A percentile compares a stretch with the other conserved stretches of the same genome.
phyloP scores from a whole-genome alignment of 768 basidiomycete genomes.

The Pleurotus sapidus region DNA sequence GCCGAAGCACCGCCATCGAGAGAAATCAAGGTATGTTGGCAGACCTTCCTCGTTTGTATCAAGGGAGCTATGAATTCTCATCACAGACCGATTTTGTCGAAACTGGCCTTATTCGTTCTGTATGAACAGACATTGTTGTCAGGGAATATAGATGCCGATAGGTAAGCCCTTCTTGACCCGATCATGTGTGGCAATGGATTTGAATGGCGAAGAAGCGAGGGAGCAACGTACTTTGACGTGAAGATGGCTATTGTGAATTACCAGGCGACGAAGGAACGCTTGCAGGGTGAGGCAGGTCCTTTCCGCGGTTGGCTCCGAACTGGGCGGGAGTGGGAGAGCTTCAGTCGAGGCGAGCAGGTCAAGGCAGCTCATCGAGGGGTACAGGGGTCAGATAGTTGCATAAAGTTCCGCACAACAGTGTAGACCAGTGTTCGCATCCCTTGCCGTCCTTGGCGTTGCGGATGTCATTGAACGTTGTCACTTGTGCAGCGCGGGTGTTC shows the following conservation, averaged over 20 bases:
- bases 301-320: slow-evolving; percentile 66
- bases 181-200: too few species aligned
- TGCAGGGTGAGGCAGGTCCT: slow-evolving; percentile 40
- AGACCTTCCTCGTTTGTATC: background rate
- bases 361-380: background rate
- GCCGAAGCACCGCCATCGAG: slow-evolving; percentile 61
- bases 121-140: slow-evolving; percentile 24
- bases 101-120: slow-evolving; percentile 50
- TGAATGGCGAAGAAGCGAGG: slow-evolving; percentile 11
- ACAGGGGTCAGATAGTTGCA: too few species aligned
- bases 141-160: background rate
- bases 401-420: too few species aligned
- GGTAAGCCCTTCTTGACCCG: too few species aligned
- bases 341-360: slow-evolving; percentile 19
- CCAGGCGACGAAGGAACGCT: slow-evolving; percentile 44
- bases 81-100: slow-evolving; percentile 51
- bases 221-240: slow-evolving; percentile 39
- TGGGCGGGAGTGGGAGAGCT: slow-evolving; percentile 52
- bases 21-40: slow-evolving; percentile 54
- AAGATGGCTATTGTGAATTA: slow-evolving; percentile 46
- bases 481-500: too few species aligned
- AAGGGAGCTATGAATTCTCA: background rate
- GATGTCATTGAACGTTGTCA: too few species aligned
- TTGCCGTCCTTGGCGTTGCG: too few species aligned
- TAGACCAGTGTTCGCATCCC: too few species aligned